Percentiles rank a stretch among this genome's conserved stretches.
phyloP scores from a whole-genome alignment of 1,284 basidiomycete genomes.

The Sporisorium iseilematis-ciliati region DNA sequence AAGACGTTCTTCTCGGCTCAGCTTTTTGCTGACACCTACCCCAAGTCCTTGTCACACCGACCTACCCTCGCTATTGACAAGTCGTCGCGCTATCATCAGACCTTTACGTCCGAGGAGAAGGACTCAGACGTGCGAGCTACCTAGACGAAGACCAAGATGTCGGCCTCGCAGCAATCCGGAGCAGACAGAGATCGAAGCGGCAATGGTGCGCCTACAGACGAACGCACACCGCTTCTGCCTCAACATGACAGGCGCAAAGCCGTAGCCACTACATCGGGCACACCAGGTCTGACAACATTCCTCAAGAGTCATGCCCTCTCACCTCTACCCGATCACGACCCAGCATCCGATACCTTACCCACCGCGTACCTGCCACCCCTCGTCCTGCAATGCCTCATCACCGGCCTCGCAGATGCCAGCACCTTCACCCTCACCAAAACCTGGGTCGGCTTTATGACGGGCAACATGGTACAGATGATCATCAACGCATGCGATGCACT shows the following conservation, averaged over 20 bases:
- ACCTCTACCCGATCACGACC: constrained; percentile 19
- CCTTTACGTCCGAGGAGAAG: no score
- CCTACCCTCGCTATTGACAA: not conserved
- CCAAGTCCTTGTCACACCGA: not conserved
- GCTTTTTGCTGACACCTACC: not conserved
- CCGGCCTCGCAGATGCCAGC: constrained; percentile 41
- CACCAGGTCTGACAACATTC: not conserved
- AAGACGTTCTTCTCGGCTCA: constrained; percentile 1
- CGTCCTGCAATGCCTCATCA: constrained; percentile 45
- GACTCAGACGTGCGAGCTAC: not conserved
- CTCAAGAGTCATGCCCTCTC: constrained; percentile 19
- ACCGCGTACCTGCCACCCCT: constrained; percentile 30
- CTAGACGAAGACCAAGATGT: constrained; percentile 3
- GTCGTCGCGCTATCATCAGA: not conserved
- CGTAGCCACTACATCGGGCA: not conserved
- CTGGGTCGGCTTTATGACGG: constrained; percentile 55
- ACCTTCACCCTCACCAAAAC: constrained; percentile 34
- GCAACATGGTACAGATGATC: constrained; percentile 48
- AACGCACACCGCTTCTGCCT: constrained; percentile 17
- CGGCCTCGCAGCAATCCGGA: not conserved
- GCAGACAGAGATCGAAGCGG: not conserved
- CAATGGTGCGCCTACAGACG: not conserved
- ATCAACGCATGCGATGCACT: constrained; percentile 38
- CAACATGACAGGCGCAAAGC: not conserved
- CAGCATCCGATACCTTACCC: constrained; percentile 12